A percentile compares a stretch with the other conserved stretches of the same genome.
These are phyloP conservation scores for Pichia sp. DNA, from an alignment of 1,139 yeast genomes.

Conservation along the genomic window DNA sequence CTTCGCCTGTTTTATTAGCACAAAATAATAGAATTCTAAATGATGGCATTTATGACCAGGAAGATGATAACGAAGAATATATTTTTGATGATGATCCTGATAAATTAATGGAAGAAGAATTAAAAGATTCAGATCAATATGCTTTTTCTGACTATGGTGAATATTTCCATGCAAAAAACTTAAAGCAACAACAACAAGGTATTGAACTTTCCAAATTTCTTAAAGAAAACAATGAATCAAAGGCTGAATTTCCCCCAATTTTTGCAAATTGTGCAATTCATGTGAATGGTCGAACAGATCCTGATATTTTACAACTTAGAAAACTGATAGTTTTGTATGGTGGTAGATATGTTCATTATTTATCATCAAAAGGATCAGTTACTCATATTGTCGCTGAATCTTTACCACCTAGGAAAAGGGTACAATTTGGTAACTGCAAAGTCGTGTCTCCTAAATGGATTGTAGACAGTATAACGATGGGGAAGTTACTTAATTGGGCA, in stretches of 20 bases:
- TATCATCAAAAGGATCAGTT: constrained; percentile 63
- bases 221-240: constrained; percentile 27
- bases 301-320: constrained; percentile 68
- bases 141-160: constrained; percentile 65
- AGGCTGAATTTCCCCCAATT: constrained; percentile 32
- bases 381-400: constrained; percentile 82
- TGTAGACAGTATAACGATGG: constrained; percentile 48
- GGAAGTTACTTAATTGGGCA: constrained; percentile 58
- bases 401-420: constrained; percentile 67
- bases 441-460: constrained; percentile 87
- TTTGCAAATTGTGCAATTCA: constrained; percentile 62
- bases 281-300: constrained; percentile 83
- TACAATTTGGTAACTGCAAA: constrained; percentile 58
- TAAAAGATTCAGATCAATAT: constrained; percentile 34
- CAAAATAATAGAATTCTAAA: constrained; percentile 1
- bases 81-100: neutral
- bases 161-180: constrained; percentile 62
- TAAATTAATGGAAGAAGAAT: constrained; percentile 7
- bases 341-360: constrained; percentile 65
- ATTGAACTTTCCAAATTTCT: constrained; percentile 47
- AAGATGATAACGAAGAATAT: neutral
- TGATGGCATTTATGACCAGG: neutral
- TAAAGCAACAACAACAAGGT: constrained; percentile 67
- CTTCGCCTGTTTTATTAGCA: constrained; percentile 12
- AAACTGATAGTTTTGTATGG: constrained; percentile 70